Base-by-base conservation (phyloP, 2,329 filamentous ascomycete genomes). In the Didymella exigua region DNA sequence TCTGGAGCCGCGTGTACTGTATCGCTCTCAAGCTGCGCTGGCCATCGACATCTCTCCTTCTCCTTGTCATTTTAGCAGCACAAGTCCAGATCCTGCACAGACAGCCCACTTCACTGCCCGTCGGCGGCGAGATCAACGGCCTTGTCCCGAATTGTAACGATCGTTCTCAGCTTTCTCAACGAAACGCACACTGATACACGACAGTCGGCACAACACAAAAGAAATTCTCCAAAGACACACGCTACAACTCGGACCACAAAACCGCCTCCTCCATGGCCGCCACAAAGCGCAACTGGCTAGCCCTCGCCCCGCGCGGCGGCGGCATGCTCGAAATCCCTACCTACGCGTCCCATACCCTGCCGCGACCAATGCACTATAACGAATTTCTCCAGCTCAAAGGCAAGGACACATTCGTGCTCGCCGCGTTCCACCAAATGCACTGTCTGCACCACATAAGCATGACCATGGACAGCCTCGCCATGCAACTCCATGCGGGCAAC, bases 341-440 rank as follows among this genome's bases (percentile, higher is more conserved):
- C 19, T 46, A 57, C 33, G 19, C 14, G 4, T 36, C 50, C 4
- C 16, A 64, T 37, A 41, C 14, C 0, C 60, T 66, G 0, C 61
- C 61, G 2, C 56, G 60, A 7, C 60, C 61, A 7, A 62, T 63
- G 60, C 58, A 66, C 36, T 64, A 26, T 26, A 26, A 44, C 13
- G 41, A 52, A 13, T 33, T 56, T 27, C 40, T 45, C 6, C 4
- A 33, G 14, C 36, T 47, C 0, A 54, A 56, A 13, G 50, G 38
- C 9, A 61, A 57, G 29, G 31, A 61, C 18, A 43, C 56, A 1
- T 64, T 41, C 44, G 29, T 56, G 3, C 34, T 66, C 21, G 63
- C 63, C n/a, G 55, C 59, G 1, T 64, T 63, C 47, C 61, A 66
- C 53, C 44, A 64, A 38, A 47, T 64, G n/a, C 61, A 66, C 44